A percentile compares a stretch with the other conserved stretches of the same genome.
Conservation (phyloP, 148 eudicot species). For the Camellia lanceoleosa region DNA sequence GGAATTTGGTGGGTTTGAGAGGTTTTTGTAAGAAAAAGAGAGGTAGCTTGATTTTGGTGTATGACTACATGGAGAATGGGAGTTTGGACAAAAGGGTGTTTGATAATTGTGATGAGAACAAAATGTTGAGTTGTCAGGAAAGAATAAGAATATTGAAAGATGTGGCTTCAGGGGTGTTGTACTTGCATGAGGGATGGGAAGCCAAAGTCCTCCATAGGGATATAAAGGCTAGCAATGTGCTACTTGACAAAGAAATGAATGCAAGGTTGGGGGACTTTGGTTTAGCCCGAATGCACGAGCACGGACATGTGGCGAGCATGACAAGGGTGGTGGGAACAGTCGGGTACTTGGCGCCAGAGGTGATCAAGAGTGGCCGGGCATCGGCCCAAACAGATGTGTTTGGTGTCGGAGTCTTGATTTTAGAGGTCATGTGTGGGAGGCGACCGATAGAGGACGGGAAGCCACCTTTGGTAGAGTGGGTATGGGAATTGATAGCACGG, state of each 20-base stretch:
- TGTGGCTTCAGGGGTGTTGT: slow-evolving; percentile 23
- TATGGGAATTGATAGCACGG: slow-evolving; percentile 14
- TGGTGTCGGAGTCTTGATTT: slow-evolving; percentile 20
- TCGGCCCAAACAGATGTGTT: slow-evolving; percentile 23
- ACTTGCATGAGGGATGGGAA: slow-evolving; percentile 26
- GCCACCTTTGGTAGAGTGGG: slow-evolving; percentile 20
- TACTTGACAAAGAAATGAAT: slow-evolving; percentile 27
- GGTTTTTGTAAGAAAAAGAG: slow-evolving; percentile 28
- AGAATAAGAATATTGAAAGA: slow-evolving; percentile 21
- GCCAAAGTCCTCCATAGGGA: slow-evolving; percentile 24
- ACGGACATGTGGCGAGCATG: slow-evolving; percentile 19
- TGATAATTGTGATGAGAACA: slow-evolving; percentile 15
- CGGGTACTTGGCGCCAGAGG: slow-evolving; percentile 28
- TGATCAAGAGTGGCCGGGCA: slow-evolving; percentile 20
- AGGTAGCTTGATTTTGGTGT: slow-evolving; percentile 21
- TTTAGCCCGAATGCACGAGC: slow-evolving; percentile 22
- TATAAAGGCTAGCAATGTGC: slow-evolving; percentile 25
- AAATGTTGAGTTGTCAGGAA: slow-evolving; percentile 7
- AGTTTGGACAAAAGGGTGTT: slow-evolving; percentile 16
- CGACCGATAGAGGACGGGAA: slow-evolving; percentile 22
- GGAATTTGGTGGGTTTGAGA: slow-evolving; percentile 25
- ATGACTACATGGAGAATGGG: slow-evolving; percentile 31
- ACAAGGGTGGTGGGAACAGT: slow-evolving; percentile 25
- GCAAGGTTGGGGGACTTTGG: slow-evolving; percentile 27
- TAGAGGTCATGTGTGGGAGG: slow-evolving; percentile 29